Percentiles rank a stretch among this genome's conserved stretches.
Conservation (phyloP, 495 filamentous ascomycete species). For the Aspergillus nidulans region DNA sequence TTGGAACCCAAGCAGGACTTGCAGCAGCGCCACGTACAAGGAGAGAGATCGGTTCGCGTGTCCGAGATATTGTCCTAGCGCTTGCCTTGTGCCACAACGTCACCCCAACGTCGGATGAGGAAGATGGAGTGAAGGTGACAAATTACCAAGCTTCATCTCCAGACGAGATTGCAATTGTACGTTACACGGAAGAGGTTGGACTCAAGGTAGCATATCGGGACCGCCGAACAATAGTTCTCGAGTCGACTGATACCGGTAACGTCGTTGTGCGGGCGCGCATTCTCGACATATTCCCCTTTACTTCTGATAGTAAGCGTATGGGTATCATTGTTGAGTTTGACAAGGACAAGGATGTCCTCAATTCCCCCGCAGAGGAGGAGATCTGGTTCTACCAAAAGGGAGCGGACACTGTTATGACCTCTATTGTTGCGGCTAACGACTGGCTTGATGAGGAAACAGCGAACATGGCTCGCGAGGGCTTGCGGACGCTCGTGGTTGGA, state of each 20-base stretch:
- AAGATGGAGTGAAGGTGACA: conserved; percentile 69
- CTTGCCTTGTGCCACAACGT: conserved; percentile 97
- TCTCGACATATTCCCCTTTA: conserved; percentile 95
- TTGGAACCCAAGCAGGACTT: conserved; percentile 51
- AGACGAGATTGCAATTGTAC: conserved; percentile 97
- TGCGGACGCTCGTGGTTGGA: conserved; percentile 91
- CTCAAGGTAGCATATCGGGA: conserved; percentile 82
- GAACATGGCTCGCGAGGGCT: conserved; percentile 96
- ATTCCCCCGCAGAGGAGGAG: conserved; percentile 50
- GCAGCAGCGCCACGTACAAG: conserved; percentile 70
- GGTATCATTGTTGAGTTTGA: conserved; percentile 91
- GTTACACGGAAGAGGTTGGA: conserved; percentile 91
- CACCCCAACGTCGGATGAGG: conserved; percentile 83
- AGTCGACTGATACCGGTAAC: conserved; percentile 71
- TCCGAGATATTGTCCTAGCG: conserved; percentile 85
- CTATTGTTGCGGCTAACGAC: conserved; percentile 91
- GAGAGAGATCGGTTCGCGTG: conserved; percentile 87
- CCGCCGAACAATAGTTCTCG: conserved; percentile 74
- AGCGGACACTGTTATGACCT: conserved; percentile 93
- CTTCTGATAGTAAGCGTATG: conserved; percentile 96
- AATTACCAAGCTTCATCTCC: conserved; percentile 96
- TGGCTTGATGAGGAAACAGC: conserved; percentile 98
- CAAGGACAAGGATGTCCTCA: conserved; percentile 36
- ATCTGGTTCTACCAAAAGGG: conserved; percentile 99
- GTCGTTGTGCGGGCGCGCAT: conserved; percentile 83